phyloP scores from a whole-genome alignment of 805 yeast species.

The Starmerella bombi region DNA sequence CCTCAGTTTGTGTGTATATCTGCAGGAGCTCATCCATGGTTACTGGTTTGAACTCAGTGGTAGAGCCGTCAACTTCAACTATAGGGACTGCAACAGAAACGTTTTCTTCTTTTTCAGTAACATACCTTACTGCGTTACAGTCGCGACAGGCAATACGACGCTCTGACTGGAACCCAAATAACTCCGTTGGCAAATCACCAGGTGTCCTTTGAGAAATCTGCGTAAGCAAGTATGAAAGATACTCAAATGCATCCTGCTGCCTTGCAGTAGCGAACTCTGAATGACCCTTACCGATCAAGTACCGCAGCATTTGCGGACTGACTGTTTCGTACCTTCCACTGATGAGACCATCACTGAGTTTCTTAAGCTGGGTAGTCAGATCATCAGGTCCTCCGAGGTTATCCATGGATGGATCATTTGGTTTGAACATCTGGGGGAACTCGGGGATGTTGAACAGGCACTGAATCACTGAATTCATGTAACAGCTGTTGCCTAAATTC shows the following conservation, averaged over 20 bases:
- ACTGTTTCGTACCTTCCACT: conserved; percentile 63
- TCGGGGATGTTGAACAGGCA: conserved; percentile 38
- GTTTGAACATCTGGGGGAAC: conserved; percentile 26
- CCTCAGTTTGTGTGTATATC: conserved; percentile 37
- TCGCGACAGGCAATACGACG: conserved; percentile 45
- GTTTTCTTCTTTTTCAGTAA: conserved; percentile 44
- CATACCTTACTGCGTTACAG: conserved; percentile 51
- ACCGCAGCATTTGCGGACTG: conserved; percentile 62
- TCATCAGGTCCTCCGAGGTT: conserved; percentile 45
- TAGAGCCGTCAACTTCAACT: conserved; percentile 31
- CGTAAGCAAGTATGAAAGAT: conserved; percentile 53
- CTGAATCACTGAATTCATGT: conserved; percentile 71
- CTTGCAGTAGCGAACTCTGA: conserved; percentile 71
- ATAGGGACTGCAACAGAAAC: conserved; percentile 47
- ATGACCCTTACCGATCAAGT: conserved; percentile 63
- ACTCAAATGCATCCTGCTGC: conserved; percentile 95
- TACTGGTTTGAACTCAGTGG: conserved; percentile 37
- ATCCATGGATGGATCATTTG: conserved; percentile 19
- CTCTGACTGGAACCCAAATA: conserved; percentile 52
- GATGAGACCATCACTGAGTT: conserved; percentile 63
- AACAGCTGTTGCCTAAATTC: conserved; percentile 89
- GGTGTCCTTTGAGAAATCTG: conserved; percentile 33
- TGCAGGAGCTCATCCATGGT: conserved; percentile 39
- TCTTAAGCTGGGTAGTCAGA: conserved; percentile 61
- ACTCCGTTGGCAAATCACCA: conserved; percentile 35